phyloP scores from a whole-genome alignment of 257 asterid species.

The Paulownia fortunei region DNA sequence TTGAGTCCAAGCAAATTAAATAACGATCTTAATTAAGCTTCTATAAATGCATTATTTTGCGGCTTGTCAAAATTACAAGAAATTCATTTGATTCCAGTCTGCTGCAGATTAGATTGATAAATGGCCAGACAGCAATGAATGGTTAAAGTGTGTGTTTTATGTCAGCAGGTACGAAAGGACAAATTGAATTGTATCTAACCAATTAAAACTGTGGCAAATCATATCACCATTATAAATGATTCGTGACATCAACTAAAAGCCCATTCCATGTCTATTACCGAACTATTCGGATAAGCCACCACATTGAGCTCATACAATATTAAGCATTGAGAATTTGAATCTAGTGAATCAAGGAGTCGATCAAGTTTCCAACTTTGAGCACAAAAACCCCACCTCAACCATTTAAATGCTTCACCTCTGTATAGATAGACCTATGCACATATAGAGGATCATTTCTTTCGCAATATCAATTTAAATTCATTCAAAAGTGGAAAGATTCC shows the following conservation, averaged over 20 bases:
- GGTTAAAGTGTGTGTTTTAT: background rate
- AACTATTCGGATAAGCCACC: background rate
- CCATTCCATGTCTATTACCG: background rate
- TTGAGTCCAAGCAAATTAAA: background rate
- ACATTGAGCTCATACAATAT: background rate
- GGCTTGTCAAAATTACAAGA: background rate
- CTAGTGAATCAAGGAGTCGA: background rate
- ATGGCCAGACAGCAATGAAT: background rate
- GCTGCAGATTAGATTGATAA: background rate
- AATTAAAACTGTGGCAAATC: background rate
- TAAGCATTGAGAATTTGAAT: background rate
- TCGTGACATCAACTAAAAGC: background rate
- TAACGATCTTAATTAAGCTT: background rate
- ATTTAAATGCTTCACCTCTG: background rate
- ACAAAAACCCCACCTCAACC: background rate
- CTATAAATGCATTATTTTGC: background rate
- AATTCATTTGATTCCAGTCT: background rate
- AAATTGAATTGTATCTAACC: background rate
- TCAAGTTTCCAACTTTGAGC: slow-evolving; percentile 10
- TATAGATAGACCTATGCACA: background rate
- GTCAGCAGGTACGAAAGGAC: background rate
- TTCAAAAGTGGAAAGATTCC: background rate
- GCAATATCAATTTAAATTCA: background rate
- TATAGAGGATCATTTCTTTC: background rate
- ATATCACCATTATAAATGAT: background rate